Base-by-base conservation (phyloP, 805 yeast genomes). In the Blastobotrys attinorum region DNA sequence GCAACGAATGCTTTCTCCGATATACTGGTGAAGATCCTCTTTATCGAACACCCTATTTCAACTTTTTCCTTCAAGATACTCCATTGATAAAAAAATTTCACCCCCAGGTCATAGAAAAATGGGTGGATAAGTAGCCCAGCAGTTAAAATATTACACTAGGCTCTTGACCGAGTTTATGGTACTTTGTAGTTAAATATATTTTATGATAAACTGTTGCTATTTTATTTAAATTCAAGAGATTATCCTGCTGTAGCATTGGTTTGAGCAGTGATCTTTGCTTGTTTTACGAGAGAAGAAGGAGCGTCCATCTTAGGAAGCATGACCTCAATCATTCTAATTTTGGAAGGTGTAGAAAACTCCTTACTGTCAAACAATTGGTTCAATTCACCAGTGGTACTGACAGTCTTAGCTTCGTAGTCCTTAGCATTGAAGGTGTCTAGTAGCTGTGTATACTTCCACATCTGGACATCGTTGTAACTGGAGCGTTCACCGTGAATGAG, bases 281-380 rank as follows among this genome's bases (percentile, higher is more conserved):
- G 87, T 60, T 71, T 73, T 49, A 75, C 72, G 66, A 84, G 74
- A 60, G 75, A 73, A 45, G 65, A 66, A 2, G 82, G 81, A 2
- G 80, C 83, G 59, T 79, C 84, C 73, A 75, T 65, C 47, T 70
- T 70, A 22, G 77, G 79, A 47, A 79, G 63, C 60, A 75, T 66
- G 21, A 78, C 70, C 55, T 79, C 84, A 20, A 79, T 61, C 59
- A 77, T 61, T 57, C 79, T 65, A 39, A 78, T 70, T 56, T 64
- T 70, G 42, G 67, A 64, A 46, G 70, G 67, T 31, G 53, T 53
- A 22, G 63, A 56, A 49, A 77, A 76, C 18, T 54, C 60, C 22
- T 59, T 52, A 50, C 67, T 66, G 16, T 50, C 50, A 42, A 76
- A 60, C 51, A 76, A 61, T 4, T 57, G 61, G 39, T 70, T 66